phyloP scores from a whole-genome alignment of 768 basidiomycete genomes.

The Leucosporidium creatinivorum region DNA sequence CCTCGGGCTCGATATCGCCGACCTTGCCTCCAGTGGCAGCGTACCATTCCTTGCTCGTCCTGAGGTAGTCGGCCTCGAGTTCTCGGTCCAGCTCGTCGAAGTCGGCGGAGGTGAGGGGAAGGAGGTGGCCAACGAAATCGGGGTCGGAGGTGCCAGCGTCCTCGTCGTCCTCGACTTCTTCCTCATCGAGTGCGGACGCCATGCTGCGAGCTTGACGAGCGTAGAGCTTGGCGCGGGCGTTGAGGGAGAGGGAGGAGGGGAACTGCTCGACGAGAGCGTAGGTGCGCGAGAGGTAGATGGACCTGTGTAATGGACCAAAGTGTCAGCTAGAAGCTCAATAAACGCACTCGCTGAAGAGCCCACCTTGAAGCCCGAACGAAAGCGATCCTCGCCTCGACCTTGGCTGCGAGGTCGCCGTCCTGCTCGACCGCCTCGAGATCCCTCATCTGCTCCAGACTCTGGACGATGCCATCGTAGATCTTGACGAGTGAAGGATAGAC shows the following conservation, averaged over 20 bases:
- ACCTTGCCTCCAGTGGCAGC: slow-evolving; percentile 18
- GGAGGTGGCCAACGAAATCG: slow-evolving; percentile 44
- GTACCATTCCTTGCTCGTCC: slow-evolving; percentile 51
- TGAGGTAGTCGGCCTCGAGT: slow-evolving; percentile 48
- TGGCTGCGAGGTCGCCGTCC: slow-evolving; percentile 69
- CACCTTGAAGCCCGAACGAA: slow-evolving; percentile 57
- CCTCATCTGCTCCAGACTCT: slow-evolving; percentile 76
- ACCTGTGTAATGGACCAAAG: slow-evolving; percentile 45
- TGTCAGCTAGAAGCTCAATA: neutral
- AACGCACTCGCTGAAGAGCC: slow-evolving; percentile 19
- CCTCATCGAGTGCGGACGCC: neutral
- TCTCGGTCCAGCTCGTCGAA: slow-evolving; percentile 53
- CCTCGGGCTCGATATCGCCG: neutral
- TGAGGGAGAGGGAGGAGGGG: slow-evolving; percentile 62
- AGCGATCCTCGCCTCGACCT: slow-evolving; percentile 66
- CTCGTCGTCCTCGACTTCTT: neutral
- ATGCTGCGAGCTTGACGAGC: slow-evolving; percentile 63
- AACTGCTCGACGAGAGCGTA: slow-evolving; percentile 55
- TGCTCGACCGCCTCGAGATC: slow-evolving; percentile 78
- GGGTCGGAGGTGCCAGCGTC: slow-evolving; percentile 27
- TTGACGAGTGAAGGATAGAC: slow-evolving; percentile 84
- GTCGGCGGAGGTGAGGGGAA: slow-evolving; percentile 41
- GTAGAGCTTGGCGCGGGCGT: slow-evolving; percentile 64
- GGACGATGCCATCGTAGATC: slow-evolving; percentile 69
- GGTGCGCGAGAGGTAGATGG: slow-evolving; percentile 66